Conservation (phyloP, 2,329 filamentous ascomycete species). For the Myriosclerotinia duriaeana region DNA sequence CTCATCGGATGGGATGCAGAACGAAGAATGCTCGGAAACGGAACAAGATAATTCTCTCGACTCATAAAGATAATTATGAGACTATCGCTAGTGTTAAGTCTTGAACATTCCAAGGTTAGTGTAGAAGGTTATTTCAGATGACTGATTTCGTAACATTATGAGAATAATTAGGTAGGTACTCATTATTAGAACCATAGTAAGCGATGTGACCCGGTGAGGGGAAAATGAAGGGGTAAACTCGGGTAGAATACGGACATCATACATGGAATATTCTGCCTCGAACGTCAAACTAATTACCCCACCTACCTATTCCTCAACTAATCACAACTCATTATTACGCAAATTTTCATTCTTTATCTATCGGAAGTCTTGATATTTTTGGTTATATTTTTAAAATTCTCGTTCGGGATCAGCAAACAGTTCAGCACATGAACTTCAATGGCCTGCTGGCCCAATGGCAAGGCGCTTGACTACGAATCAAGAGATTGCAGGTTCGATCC, state of each 20-base stretch:
- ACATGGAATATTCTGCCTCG: not conserved
- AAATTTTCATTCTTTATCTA: not conserved
- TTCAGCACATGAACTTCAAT: too few species aligned
- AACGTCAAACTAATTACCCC: not conserved
- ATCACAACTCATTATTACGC: too few species aligned
- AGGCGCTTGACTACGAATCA: constrained; percentile 35
- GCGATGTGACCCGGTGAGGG: too few species aligned
- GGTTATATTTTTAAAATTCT: too few species aligned
- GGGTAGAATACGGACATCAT: not conserved
- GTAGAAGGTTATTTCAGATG: not conserved
- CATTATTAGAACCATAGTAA: not conserved
- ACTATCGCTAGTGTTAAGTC: not conserved
- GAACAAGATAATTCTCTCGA: not conserved
- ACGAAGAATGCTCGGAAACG: not conserved
- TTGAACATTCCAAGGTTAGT: too few species aligned
- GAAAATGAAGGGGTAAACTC: constrained; percentile 7
- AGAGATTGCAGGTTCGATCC: constrained; percentile 50
- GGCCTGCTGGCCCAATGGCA: constrained; percentile 27
- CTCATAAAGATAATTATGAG: not conserved
- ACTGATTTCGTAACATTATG: not conserved
- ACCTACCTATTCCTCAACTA: not conserved
- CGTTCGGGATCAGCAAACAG: too few species aligned
- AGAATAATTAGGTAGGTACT: not conserved
- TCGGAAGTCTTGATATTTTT: too few species aligned
- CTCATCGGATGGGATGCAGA: too few species aligned